phyloP scores from a whole-genome alignment of 331 rosid genomes.

The Rhamnella rubrinervis region DNA sequence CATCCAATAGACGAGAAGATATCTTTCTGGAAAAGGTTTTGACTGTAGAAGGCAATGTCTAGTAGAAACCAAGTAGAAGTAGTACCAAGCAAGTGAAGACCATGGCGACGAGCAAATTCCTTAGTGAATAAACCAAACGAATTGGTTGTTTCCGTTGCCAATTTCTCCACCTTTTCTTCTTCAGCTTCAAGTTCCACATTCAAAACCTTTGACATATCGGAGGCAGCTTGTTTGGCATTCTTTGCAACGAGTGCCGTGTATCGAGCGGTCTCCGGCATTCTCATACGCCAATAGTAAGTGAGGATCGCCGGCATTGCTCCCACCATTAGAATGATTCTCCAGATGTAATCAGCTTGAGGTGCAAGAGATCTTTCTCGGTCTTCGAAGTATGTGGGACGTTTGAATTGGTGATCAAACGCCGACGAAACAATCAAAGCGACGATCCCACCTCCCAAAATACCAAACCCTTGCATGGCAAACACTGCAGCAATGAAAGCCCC shows the following conservation, averaged over 20 bases:
- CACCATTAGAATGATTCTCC: constrained; percentile 77
- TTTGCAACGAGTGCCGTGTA: constrained; percentile 80
- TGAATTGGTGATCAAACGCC: constrained; percentile 45
- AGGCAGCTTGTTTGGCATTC: constrained; percentile 72
- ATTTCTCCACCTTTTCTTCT: constrained; percentile 35
- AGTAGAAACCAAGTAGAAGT: constrained; percentile 73
- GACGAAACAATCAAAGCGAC: constrained; percentile 55
- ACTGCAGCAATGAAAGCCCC: constrained; percentile 93
- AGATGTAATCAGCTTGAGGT: constrained; percentile 62
- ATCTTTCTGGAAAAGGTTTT: constrained; percentile 91
- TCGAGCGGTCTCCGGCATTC: constrained; percentile 93
- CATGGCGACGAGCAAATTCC: constrained; percentile 62
- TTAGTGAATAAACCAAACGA: constrained; percentile 57
- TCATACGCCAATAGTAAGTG: constrained; percentile 94
- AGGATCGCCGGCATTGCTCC: constrained; percentile 73
- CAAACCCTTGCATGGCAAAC: constrained; percentile 95
- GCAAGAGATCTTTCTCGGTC: constrained; percentile 26
- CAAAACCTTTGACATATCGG: constrained; percentile 79
- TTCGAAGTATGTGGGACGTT: constrained; percentile 39
- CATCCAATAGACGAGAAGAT: constrained; percentile 74
- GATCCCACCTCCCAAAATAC: constrained; percentile 81
- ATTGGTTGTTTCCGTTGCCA: constrained; percentile 5
- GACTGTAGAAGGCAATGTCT: constrained; percentile 90
- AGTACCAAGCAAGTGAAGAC: constrained; percentile 77
- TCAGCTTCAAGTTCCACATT: constrained; percentile 59